These are phyloP conservation scores for Neospora caninum DNA, from an alignment of 169 alveolate species.

Conservation along the genomic window DNA sequence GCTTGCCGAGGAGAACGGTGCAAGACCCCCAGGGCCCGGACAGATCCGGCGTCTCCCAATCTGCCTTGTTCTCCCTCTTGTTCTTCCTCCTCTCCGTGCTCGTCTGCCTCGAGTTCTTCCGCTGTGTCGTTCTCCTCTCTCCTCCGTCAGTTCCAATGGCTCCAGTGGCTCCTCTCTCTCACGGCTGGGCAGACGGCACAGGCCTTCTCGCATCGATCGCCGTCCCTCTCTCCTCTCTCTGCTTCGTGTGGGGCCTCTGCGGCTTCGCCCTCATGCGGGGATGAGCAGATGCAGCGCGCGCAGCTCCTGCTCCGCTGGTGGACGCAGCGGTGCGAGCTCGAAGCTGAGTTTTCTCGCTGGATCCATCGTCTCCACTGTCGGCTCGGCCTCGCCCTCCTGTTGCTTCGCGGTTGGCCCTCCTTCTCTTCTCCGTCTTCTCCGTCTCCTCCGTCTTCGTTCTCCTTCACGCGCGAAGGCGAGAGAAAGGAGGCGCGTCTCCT, in stretches of 20 bases:
- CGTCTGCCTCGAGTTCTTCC: not conserved
- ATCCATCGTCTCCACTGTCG: not conserved
- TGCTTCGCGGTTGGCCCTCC: constrained; percentile 24
- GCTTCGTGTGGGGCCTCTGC: too few relatives aligned
- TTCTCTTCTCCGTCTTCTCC: not conserved
- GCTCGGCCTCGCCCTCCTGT: not conserved
- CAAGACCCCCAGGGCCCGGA: not conserved
- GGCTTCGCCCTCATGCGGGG: too few relatives aligned
- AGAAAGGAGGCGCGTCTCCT: not conserved
- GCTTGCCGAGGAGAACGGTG: too few relatives aligned
- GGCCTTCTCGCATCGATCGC: not conserved
- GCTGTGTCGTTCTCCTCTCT: not conserved
- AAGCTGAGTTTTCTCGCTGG: not conserved
- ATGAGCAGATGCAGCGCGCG: not conserved
- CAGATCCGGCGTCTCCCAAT: not conserved
- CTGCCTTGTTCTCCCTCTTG: not conserved
- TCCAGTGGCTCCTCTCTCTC: not conserved
- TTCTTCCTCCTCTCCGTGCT: not conserved
- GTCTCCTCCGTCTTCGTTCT: not conserved
- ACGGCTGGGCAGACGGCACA: not conserved
- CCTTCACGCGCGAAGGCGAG: not conserved
- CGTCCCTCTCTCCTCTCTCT: not conserved
- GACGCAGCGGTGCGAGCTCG: not conserved
- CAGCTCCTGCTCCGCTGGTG: not conserved
- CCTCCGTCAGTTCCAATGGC: constrained; percentile 31